Evolutionary conservation across 345 rosid genomes (phyloP), one percentile per base, ranked within the genome.

Genomic region (Pseudoturritis turrita): DNA sequence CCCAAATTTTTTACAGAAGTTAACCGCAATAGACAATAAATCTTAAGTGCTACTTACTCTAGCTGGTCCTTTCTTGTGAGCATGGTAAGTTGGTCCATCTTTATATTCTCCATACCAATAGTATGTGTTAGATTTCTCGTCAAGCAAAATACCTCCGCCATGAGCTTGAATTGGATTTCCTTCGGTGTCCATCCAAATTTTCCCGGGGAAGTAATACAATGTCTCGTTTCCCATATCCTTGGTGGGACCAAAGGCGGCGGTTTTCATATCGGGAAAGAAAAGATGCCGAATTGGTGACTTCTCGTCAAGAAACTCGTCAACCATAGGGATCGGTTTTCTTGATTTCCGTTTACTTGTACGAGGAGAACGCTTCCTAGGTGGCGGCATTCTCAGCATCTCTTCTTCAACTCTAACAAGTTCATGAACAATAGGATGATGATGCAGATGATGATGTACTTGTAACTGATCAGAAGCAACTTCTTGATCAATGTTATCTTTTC

Each of bases 301-400:
- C 73, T 95, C 96, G n/a, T 95, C 96, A 65, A 94, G 96, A 84
- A 89, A 94, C 82, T 94, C 98, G 68, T 94, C 97, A 47, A 89
- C 78, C 57, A 94, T 21, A 65, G 96, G 83, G 37, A 83, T 55
- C 53, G 82, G 81, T 70, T 70, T 71, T 79, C 86, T 86, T 17
- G 92, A 91, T 79, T 86, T 91, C 69, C 97, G 84, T 74, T 91
- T 94, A 26, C 83, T 84, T 58, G 93, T 87, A 14, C 89, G 97
- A 29, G 94, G 92, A 43, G 98, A 86, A 53, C 92, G 88, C 71
- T 75, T 94, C 73, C 77, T 88, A 29, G 90, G 95, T 50, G 96
- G 97, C 3, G 96, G 96, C 53, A 94, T 79, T 70, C 80, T 89
- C 55, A 91, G 69, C 21, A 45, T 81, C 76, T 91, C 97, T 77